These are phyloP conservation scores for Setaria italica DNA, from an alignment of 202 grass and related monocot genomes.

Conservation along the genomic window DNA sequence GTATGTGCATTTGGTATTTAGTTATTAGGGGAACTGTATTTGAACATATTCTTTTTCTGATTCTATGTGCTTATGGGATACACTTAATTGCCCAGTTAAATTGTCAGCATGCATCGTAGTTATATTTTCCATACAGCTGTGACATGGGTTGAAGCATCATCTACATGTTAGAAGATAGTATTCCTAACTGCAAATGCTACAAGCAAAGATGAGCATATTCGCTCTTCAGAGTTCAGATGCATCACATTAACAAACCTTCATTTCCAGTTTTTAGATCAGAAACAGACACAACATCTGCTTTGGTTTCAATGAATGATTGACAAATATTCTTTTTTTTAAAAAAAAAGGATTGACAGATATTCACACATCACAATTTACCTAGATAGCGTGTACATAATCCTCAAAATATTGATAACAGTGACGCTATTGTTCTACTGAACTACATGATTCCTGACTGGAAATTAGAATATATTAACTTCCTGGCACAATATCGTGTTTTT, in stretches of 20 bases:
- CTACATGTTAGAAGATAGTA: constrained; percentile 12
- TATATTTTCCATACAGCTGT: background rate
- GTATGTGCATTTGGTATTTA: constrained; percentile 50
- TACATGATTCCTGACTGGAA: background rate
- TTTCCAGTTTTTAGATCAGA: background rate
- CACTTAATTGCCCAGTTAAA: constrained; percentile 12
- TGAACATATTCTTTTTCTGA: background rate
- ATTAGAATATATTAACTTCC: background rate
- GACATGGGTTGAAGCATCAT: constrained; percentile 12
- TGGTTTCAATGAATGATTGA: background rate
- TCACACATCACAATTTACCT: background rate
- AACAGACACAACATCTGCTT: background rate
- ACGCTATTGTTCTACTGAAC: background rate
- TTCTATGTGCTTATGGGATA: background rate
- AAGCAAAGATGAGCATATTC: background rate
- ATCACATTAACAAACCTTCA: background rate
- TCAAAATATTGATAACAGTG: background rate
- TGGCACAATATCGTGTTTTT: background rate
- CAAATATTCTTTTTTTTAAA: background rate
- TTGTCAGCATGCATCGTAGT: background rate
- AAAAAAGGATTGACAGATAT: background rate
- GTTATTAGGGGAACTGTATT: background rate
- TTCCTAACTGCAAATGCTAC: constrained; percentile 8
- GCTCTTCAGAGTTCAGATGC: background rate
- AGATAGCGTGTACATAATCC: constrained; percentile 4